Conservation (phyloP, 202 grass and related monocot genomes). For the Bolboschoenoplectus hybrid region DNA sequence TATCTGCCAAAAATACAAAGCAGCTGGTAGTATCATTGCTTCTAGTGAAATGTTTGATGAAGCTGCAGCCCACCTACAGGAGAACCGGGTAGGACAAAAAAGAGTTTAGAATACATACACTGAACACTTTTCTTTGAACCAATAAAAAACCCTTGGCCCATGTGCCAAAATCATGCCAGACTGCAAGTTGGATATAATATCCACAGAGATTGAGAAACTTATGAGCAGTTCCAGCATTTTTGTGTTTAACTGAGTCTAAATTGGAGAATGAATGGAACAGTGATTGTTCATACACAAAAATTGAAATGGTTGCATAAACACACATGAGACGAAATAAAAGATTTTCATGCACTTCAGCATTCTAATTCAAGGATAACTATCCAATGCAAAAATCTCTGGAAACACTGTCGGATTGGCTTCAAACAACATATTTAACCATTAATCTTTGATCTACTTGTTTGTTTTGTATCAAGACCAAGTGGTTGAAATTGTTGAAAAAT, state of each 20-base stretch:
- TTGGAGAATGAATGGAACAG: too few species aligned
- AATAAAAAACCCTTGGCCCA: neutral
- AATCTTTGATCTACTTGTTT: neutral
- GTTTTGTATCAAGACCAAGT: too few species aligned
- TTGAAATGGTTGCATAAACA: neutral
- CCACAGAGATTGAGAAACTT: too few species aligned
- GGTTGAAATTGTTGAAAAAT: neutral
- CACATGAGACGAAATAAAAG: neutral
- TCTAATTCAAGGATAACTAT: neutral
- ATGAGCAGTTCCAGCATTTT: too few species aligned
- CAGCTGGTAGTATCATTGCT: constrained; percentile 84
- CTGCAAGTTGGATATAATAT: too few species aligned
- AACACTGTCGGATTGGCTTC: neutral
- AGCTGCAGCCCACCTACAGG: constrained; percentile 76
- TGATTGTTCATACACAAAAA: too few species aligned
- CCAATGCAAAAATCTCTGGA: neutral
- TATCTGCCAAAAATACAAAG: constrained; percentile 92
- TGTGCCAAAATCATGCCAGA: neutral
- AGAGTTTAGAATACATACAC: neutral
- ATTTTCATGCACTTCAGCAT: neutral
- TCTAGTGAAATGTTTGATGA: constrained; percentile 70
- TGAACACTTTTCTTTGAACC: neutral
- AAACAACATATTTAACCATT: neutral
- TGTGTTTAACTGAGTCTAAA: too few species aligned
- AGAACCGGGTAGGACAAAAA: neutral